These are phyloP conservation scores for Coemansia sp. DNA, from an alignment of 371 early-diverging fungal species.

Conservation along the genomic window DNA sequence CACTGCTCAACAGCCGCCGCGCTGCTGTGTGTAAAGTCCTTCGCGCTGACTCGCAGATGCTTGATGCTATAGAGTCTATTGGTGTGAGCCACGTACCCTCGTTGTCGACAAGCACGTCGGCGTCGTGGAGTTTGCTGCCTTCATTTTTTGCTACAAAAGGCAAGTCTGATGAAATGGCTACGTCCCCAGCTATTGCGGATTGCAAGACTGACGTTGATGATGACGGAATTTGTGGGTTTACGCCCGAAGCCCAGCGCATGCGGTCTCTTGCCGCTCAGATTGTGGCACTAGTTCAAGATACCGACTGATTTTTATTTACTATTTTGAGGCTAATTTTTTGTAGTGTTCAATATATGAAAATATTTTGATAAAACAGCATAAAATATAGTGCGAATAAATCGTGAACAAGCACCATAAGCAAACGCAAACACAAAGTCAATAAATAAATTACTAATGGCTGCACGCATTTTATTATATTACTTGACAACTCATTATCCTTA, in stretches of 20 bases:
- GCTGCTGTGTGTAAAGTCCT: constrained; percentile 17
- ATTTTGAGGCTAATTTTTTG: too few species aligned
- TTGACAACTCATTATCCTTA: background rate
- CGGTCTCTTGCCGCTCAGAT: constrained; percentile 27
- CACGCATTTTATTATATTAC: too few species aligned
- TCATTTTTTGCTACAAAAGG: constrained; percentile 4
- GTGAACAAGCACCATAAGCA: too few species aligned
- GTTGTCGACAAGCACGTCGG: background rate
- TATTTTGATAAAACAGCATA: too few species aligned
- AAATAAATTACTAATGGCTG: too few species aligned
- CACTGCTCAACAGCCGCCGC: constrained; percentile 22
- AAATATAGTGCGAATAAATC: too few species aligned
- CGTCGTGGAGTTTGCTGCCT: constrained; percentile 21
- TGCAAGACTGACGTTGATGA: constrained; percentile 5
- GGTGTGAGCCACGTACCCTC: constrained; percentile 2
- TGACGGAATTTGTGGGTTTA: background rate
- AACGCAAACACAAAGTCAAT: too few species aligned
- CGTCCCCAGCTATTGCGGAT: background rate
- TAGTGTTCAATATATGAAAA: too few species aligned
- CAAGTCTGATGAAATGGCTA: background rate
- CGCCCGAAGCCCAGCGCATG: constrained; percentile 14
- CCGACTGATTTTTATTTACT: background rate
- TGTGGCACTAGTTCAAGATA: constrained; percentile 2
- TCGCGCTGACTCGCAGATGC: constrained; percentile 16
- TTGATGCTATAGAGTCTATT: constrained; percentile 31